A percentile compares a stretch with the other conserved stretches of the same genome.
Evolutionary conservation across 108 stramenopile genomes (phyloP).

Genomic region (Cyclotella distinguenda): DNA sequence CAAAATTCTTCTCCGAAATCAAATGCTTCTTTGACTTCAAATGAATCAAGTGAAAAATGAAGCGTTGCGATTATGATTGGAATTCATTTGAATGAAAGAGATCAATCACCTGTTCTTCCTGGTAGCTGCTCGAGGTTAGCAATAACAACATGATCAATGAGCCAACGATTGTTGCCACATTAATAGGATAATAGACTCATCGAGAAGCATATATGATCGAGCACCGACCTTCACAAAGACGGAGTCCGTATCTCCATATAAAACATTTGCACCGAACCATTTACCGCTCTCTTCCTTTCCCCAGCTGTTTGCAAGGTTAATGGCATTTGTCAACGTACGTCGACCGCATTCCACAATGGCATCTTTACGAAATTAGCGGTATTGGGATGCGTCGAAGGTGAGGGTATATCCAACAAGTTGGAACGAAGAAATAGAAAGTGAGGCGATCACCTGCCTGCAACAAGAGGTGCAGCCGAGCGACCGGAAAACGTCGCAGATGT

Average conservation of each 20-base stretch:
- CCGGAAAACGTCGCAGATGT: conserved; percentile 96
- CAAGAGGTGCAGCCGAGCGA: conserved; percentile 90
- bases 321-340: conserved; percentile 82
- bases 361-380: neutral
- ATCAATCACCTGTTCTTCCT: conserved; percentile 56
- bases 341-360: conserved; percentile 94
- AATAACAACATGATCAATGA: too few relatives aligned
- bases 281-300: conserved; percentile 55
- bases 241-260: conserved; percentile 91
- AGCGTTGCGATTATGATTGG: too few relatives aligned
- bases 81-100: neutral
- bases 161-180: too few relatives aligned
- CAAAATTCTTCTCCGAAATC: conserved; percentile 92
- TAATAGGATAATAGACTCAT: too few relatives aligned
- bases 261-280: conserved; percentile 83
- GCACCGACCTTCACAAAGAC: conserved; percentile 77
- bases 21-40: conserved; percentile 81
- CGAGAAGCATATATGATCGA: too few relatives aligned
- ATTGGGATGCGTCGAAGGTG: neutral
- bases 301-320: conserved; percentile 82
- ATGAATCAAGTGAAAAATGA: neutral
- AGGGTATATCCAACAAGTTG: neutral
- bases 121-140: too few relatives aligned
- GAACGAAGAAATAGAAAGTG: neutral
- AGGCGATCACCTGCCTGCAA: conserved; percentile 94